Base-by-base conservation (phyloP, 2,329 filamentous ascomycete genomes). In the Xylaria sp. region DNA sequence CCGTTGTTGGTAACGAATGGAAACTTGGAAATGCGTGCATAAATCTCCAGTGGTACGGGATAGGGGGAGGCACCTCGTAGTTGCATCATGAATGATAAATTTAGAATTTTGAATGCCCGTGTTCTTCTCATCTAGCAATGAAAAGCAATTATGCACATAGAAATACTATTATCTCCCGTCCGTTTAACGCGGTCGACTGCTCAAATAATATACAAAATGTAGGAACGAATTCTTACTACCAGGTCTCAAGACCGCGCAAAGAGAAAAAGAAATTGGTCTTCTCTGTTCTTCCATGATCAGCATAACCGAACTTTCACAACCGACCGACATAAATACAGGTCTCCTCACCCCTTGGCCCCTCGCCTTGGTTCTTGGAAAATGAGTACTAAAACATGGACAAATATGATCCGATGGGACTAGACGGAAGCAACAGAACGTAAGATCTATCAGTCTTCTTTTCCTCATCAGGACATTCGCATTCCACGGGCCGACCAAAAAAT, bases 401-500 rank as follows among this genome's bases (percentile, higher is more conserved):
- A 69, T 69, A 69, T 73, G 48, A 37, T 67, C 63, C 66, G 71
- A 73, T 72, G 66, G 67, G 64, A 71, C 67, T 68, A 67, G 48
- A 72, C 73, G 39, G 58, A 63, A 69, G 41, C 51, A 69, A 73
- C 68, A 66, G 62, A 68, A 63, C 63, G 69, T 65, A 72, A 71
- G 67, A 74, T 71, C 75, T 70, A 70, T 73, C 70, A 72, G 69
- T 69, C 67, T 72, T 69, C 71, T 73, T 70, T 65, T 73, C 72
- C 69, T 76, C 77, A 68, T 78, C 72, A 75, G 70, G 71, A 74
- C 72, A 73, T 76, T 76, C 70, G 74, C 72, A 71, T 76, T 75
- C 73, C 76, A 77, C 75, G 67, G 71, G 67, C 69, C 65, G 69
- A 70, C 73, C 72, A 71, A 63, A 70, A 66, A 61, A 70, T 77